Conservation (phyloP, 2,329 filamentous ascomycete genomes). For the Claviceps sp. region DNA sequence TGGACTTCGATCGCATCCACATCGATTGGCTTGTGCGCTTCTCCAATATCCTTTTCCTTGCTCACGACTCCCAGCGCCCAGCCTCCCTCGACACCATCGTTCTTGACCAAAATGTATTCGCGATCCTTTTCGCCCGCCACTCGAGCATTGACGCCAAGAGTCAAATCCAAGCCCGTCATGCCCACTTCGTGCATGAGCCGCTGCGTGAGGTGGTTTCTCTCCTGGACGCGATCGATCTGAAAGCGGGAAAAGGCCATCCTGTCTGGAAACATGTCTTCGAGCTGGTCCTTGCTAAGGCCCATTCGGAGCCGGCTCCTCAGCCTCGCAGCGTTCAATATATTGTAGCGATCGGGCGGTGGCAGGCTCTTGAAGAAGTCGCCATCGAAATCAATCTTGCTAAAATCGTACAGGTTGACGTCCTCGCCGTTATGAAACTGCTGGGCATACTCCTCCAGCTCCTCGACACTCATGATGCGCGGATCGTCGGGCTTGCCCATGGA, state of each 20-base stretch:
- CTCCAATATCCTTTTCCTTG: constrained; percentile 65
- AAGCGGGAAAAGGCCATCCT: constrained; percentile 95
- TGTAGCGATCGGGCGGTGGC: constrained; percentile 83
- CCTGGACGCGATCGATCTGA: constrained; percentile 85
- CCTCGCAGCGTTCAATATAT: constrained; percentile 89
- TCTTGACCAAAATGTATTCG: constrained; percentile 94
- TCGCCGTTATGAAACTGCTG: constrained; percentile 84
- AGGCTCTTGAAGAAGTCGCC: constrained; percentile 89
- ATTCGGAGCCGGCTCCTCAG: constrained; percentile 80
- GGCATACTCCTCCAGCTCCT: constrained; percentile 89
- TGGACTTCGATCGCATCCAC: constrained; percentile 56
- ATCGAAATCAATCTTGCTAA: constrained; percentile 97
- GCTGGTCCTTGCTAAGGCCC: constrained; percentile 91
- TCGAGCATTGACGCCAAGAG: constrained; percentile 50
- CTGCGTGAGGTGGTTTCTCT: constrained; percentile 90
- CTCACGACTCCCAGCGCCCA: constrained; percentile 93
- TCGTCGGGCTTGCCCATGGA: constrained; percentile 86
- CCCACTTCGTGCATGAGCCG: constrained; percentile 88
- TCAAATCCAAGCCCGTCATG: constrained; percentile 65
- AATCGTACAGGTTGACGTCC: constrained; percentile 86
- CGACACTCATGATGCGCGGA: constrained; percentile 88
- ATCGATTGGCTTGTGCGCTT: constrained; percentile 81
- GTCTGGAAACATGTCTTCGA: constrained; percentile 94
- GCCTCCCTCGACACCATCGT: constrained; percentile 85
- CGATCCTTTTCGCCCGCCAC: constrained; percentile 77